Percentiles rank a stretch among this genome's conserved stretches.
phyloP scores from a whole-genome alignment of 257 asterid genomes.

The Cynanchum wilfordii region DNA sequence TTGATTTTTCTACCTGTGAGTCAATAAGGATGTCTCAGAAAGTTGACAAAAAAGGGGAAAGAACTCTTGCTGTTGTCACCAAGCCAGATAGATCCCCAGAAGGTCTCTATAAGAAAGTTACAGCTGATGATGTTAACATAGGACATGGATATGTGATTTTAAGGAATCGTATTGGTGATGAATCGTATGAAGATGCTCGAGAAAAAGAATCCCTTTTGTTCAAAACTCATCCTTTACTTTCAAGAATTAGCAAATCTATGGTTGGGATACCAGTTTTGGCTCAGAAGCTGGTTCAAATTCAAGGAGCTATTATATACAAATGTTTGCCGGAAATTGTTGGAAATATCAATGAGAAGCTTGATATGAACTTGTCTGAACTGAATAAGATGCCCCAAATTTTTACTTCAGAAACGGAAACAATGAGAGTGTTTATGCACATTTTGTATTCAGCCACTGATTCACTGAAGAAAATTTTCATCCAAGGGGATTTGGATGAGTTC shows the following conservation, averaged over 20 bases:
- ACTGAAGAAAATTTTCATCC: slow-evolving; percentile 3
- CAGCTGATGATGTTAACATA: not conserved
- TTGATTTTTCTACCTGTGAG: slow-evolving; percentile 14
- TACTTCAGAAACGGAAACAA: not conserved
- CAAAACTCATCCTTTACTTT: not conserved
- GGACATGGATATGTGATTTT: slow-evolving; percentile 18
- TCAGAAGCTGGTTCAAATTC: slow-evolving; percentile 15
- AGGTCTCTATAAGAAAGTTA: slow-evolving; percentile 13
- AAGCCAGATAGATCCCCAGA: slow-evolving; percentile 14
- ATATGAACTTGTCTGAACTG: not conserved
- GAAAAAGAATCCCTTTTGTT: slow-evolving; percentile 1
- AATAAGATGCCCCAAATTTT: slow-evolving; percentile 10
- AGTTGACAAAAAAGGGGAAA: slow-evolving; percentile 5
- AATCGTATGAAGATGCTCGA: slow-evolving; percentile 11
- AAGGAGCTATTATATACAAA: slow-evolving; percentile 7
- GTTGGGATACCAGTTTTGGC: slow-evolving; percentile 18
- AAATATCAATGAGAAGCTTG: slow-evolving; percentile 4
- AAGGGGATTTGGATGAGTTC: slow-evolving; percentile 17
- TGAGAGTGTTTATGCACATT: slow-evolving; percentile 12
- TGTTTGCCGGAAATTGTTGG: slow-evolving; percentile 8
- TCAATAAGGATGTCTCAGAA: slow-evolving; percentile 19
- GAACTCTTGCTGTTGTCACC: slow-evolving; percentile 16
- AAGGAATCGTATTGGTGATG: slow-evolving; percentile 16
- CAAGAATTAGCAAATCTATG: not conserved
- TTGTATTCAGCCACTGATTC: slow-evolving; percentile 7